A percentile compares a stretch with the other conserved stretches of the same genome.
These are phyloP conservation scores for Botryotinia narcissicola DNA, from an alignment of 2,329 filamentous ascomycete genomes.

Conservation along the genomic window DNA sequence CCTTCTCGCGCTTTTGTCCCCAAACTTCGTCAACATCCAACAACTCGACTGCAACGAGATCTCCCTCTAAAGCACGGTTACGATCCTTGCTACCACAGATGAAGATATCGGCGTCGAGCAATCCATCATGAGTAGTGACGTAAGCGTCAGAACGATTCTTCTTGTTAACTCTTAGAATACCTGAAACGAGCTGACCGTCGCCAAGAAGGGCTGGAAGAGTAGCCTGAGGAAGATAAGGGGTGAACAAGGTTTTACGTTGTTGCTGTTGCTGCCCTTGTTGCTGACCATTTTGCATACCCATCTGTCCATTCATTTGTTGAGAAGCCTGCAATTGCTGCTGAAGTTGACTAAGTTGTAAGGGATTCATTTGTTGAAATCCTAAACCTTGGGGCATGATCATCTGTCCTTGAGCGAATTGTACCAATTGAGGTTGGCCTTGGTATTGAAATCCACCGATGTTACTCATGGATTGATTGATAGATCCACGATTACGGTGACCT, in stretches of 20 bases:
- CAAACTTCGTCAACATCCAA: slow-evolving; percentile 98
- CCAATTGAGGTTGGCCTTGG: slow-evolving; percentile 77
- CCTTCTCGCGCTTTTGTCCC: slow-evolving; percentile 98
- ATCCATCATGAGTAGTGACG: slow-evolving; percentile 83
- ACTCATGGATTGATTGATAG: slow-evolving; percentile 82
- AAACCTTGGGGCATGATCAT: slow-evolving; percentile 78
- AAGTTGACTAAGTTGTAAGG: slow-evolving; percentile 83
- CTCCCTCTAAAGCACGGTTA: slow-evolving; percentile 93
- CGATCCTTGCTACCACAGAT: slow-evolving; percentile 99
- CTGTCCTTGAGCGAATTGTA: slow-evolving; percentile 80
- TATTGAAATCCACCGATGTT: slow-evolving; percentile 87
- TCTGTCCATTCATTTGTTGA: slow-evolving; percentile 77
- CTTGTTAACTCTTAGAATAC: slow-evolving; percentile 97
- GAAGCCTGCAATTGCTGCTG: slow-evolving; percentile 83
- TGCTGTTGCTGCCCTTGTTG: slow-evolving; percentile 86
- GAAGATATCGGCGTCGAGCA: slow-evolving; percentile 95
- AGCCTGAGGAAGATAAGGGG: slow-evolving; percentile 93
- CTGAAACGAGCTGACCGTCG: slow-evolving; percentile 91
- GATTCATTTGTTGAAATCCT: slow-evolving; percentile 85
- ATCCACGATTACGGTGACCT: slow-evolving; percentile 81
- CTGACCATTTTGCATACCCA: slow-evolving; percentile 67
- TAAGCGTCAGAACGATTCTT: slow-evolving; percentile 99
- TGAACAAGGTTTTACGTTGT: slow-evolving; percentile 97
- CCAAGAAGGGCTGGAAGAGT: slow-evolving; percentile 85
- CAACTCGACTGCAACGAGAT: slow-evolving; percentile 91